A percentile compares a stretch with the other conserved stretches of the same genome.
Evolutionary conservation across 2,329 filamentous ascomycete genomes (phyloP).

Genomic region (Amauroascus verrucosus): DNA sequence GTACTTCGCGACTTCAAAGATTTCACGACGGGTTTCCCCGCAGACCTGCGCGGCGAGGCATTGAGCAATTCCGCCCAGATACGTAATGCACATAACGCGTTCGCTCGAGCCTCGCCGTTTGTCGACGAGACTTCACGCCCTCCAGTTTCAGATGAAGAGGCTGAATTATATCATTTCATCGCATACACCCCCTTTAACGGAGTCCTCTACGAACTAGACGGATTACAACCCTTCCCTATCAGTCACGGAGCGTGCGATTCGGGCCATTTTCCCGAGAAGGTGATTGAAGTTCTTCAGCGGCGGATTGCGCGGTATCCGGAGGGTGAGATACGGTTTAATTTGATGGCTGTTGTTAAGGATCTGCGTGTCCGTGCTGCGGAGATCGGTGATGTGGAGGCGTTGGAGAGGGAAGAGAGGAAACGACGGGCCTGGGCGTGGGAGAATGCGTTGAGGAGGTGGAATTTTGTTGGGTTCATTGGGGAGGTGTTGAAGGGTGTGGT

Average conservation of each 20-base stretch:
- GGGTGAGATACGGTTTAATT: conserved; percentile 87
- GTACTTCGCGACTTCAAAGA: conserved; percentile 70
- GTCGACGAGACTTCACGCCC: conserved; percentile 75
- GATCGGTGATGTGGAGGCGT: conserved; percentile 68
- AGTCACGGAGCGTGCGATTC: conserved; percentile 64
- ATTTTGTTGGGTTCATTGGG: conserved; percentile 91
- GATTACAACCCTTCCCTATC: conserved; percentile 85
- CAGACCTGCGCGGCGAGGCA: conserved; percentile 61
- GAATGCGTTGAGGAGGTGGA: conserved; percentile 82
- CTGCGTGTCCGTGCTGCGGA: conserved; percentile 65
- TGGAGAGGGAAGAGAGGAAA: conserved; percentile 74
- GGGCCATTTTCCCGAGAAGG: conserved; percentile 64
- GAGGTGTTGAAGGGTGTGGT: conserved; percentile 83
- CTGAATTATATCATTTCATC: conserved; percentile 92
- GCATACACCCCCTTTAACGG: conserved; percentile 78
- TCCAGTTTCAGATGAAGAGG: conserved; percentile 57
- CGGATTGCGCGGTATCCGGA: conserved; percentile 76
- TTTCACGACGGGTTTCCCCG: conserved; percentile 74
- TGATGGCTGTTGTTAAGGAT: conserved; percentile 85
- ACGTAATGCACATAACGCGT: conserved; percentile 76
- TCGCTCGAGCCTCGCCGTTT: conserved; percentile 80
- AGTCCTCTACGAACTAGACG: conserved; percentile 85
- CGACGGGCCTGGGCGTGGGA: conserved; percentile 84
- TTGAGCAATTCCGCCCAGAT: conserved; percentile 62
- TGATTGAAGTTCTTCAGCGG: conserved; percentile 77